A percentile compares a stretch with the other conserved stretches of the same genome.
phyloP scores from a whole-genome alignment of 495 filamentous ascomycete genomes.

The Apiosordaria backusii region DNA sequence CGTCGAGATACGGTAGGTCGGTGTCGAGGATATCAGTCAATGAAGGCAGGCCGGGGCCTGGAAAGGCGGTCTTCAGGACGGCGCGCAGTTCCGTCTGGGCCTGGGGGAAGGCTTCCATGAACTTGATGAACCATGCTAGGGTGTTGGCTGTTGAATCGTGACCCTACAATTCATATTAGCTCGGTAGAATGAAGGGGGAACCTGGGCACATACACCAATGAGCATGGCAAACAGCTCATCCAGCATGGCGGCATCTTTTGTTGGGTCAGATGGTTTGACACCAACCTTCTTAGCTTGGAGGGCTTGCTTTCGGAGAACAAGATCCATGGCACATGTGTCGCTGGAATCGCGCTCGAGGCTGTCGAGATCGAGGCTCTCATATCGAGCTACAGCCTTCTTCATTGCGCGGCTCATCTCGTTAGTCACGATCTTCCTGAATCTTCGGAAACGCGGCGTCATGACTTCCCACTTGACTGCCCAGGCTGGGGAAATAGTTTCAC shows the following conservation, averaged over 20 bases:
- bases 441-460: conserved; percentile 25
- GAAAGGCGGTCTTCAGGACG: conserved; percentile 23
- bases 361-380: conserved; percentile 17
- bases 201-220: neutral
- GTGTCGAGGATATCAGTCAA: conserved; percentile 30
- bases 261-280: conserved; percentile 22
- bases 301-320: conserved; percentile 33
- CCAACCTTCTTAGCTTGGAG: conserved; percentile 29
- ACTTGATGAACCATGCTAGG: conserved; percentile 35
- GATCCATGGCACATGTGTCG: conserved; percentile 38
- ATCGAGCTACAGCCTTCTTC: conserved; percentile 24
- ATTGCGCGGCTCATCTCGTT: conserved; percentile 25
- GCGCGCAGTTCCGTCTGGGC: conserved; percentile 30
- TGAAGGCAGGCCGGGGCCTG: conserved; percentile 16
- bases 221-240: conserved; percentile 30
- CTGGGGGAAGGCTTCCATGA: conserved; percentile 28
- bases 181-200: too few species aligned
- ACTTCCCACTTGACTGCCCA: conserved; percentile 18
- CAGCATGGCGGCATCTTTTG: conserved; percentile 26
- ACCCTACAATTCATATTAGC: conserved; percentile 11
- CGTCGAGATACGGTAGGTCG: conserved; percentile 41
- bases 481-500: conserved; percentile 14
- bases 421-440: conserved; percentile 16
- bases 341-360: conserved; percentile 20
- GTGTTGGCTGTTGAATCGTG: conserved; percentile 31